Conservation (phyloP, 495 filamentous ascomycete genomes). For the Aspergillus ostianus region DNA sequence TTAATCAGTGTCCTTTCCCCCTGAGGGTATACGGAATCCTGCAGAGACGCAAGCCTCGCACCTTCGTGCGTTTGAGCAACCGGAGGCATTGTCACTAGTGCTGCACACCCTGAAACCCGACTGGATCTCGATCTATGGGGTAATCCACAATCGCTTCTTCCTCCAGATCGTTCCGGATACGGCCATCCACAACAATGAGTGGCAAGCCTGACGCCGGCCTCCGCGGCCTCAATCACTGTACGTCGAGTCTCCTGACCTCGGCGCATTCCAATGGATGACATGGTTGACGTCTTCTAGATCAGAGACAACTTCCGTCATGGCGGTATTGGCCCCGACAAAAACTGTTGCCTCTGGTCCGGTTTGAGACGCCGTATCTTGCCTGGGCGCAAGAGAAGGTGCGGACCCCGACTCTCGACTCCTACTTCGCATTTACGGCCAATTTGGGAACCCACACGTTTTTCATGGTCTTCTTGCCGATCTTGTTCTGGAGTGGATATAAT, state of each 20-base stretch:
- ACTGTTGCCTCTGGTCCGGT: conserved; percentile 82
- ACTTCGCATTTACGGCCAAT: conserved; percentile 95
- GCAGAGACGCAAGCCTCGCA: neutral
- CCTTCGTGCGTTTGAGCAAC: neutral
- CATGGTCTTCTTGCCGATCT: conserved; percentile 87
- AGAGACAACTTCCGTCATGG: conserved; percentile 80
- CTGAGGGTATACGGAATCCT: neutral
- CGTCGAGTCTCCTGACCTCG: conserved; percentile 20
- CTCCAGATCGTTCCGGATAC: conserved; percentile 2
- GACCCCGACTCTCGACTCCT: conserved; percentile 82
- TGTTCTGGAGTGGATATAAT: conserved; percentile 92
- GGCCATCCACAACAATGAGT: conserved; percentile 33
- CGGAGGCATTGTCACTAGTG: neutral
- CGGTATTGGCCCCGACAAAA: conserved; percentile 78
- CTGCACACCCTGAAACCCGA: neutral
- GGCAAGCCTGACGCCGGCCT: conserved; percentile 67
- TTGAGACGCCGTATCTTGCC: conserved; percentile 94
- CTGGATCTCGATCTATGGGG: conserved; percentile 13
- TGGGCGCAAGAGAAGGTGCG: conserved; percentile 74
- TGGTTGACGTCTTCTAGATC: conserved; percentile 55
- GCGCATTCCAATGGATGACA: conserved; percentile 8
- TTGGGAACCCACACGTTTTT: conserved; percentile 98
- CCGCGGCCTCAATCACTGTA: conserved; percentile 75
- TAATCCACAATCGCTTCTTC: conserved; percentile 5
- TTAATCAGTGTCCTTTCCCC: neutral